Percentiles rank a stretch among this genome's conserved stretches.
phyloP scores from a whole-genome alignment of 2,329 filamentous ascomycete species.

The Tricladium varicosporioides region DNA sequence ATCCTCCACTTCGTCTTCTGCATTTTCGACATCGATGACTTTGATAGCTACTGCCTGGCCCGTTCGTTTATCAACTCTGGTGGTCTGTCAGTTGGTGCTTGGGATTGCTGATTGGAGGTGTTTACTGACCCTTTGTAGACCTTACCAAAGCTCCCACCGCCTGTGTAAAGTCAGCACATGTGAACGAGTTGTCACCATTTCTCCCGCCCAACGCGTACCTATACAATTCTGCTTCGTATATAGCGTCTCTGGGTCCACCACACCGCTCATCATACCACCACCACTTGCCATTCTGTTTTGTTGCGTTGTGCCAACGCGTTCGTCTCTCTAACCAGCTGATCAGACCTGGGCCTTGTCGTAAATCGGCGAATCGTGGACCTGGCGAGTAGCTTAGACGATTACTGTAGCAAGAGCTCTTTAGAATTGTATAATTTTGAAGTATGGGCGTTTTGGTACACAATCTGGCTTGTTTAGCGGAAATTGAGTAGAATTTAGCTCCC shows the following conservation, averaged over 20 bases:
- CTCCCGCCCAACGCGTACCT: conserved; percentile 45
- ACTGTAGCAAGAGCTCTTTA: no score
- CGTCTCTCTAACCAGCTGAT: neutral
- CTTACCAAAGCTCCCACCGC: conserved; percentile 96
- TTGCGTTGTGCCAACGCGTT: conserved; percentile 1
- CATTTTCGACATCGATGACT: conserved; percentile 97
- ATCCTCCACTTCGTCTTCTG: conserved; percentile 98
- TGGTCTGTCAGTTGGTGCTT: conserved; percentile 22
- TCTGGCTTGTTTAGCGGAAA: conserved; percentile 3
- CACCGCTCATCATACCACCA: conserved; percentile 41
- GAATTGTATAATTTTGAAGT: neutral
- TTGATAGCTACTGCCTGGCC: conserved; percentile 97
- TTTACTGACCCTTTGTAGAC: conserved; percentile 87
- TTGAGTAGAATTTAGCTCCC: neutral
- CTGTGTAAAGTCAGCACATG: conserved; percentile 44
- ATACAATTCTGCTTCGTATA: conserved; percentile 94
- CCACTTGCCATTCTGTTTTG: conserved; percentile 30
- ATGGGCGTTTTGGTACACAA: neutral
- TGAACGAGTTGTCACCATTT: conserved; percentile 8
- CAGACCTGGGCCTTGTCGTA: no score
- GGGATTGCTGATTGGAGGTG: conserved; percentile 3
- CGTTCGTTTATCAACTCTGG: conserved; percentile 87
- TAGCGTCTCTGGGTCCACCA: conserved; percentile 80
- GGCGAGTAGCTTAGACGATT: no score
- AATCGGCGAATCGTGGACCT: no score